Evolutionary conservation across 805 yeast genomes (phyloP), one percentile per base, ranked within the genome.

Genomic region (Candida sonorensis): DNA sequence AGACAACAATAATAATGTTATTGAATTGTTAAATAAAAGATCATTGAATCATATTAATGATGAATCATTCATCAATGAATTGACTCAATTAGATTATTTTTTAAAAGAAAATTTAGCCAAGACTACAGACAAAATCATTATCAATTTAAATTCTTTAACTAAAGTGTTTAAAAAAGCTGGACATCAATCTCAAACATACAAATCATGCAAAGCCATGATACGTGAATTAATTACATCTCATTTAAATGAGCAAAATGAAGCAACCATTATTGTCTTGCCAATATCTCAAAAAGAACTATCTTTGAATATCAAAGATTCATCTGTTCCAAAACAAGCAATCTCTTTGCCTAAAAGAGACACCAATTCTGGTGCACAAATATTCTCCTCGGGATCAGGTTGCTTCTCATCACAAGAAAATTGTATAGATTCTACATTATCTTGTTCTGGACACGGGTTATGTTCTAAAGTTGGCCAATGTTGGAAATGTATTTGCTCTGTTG

Each of bases 381-480:
- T 45, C 33, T 24, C 34, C 16, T 23, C 35, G 1, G 35, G 44
- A 4, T n/a, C 32, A 23, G 36, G 36, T 4, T 68, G 72, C 38
- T 72, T 57, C 42, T 19, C 55, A 10, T 52, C 69, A 15, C 67
- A 71, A 44, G 72, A 62, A 33, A 57, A 64, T 1, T 75, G 81
- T 51, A 48, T 62, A 33, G 59, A 53, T 4, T 52, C 63, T 15
- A 73, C 80, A 7, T 51, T 60, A 28, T 57, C 64, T 23, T 75
- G 81, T 49, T 66, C 66, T 23, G 59, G 64, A n/a, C 78, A 73
- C 48, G 81, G 81, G 9, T 34, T 55, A 10, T 75, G 81, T 46
- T 37, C 67, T 9, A 52, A 67, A 40, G 35, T 54, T 26, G 59
- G 58, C 10, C 49, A 49, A 17, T 66, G 73, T 50, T 75, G 72